These are phyloP conservation scores for Aspergillus brasiliensis DNA, from an alignment of 2,329 filamentous ascomycete species.

Conservation along the genomic window DNA sequence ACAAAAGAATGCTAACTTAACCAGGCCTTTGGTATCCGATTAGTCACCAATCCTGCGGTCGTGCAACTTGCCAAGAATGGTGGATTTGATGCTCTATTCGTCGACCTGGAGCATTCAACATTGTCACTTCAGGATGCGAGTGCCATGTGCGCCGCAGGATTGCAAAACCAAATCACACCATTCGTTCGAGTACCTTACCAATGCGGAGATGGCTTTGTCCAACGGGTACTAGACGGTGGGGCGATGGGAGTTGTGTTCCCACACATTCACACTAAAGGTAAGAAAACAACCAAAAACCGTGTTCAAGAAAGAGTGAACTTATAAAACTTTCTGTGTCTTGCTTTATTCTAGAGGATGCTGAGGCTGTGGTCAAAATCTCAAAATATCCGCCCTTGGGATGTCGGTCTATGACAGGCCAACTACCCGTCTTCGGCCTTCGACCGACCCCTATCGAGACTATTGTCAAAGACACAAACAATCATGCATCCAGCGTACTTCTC, in stretches of 20 bases:
- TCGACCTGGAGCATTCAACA: neutral
- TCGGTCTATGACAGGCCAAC: neutral
- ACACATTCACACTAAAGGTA: no score
- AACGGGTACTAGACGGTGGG: slow-evolving; percentile 35
- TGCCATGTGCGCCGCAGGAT: neutral
- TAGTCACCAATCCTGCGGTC: no score
- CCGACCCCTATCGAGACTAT: no score
- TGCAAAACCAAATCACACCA: slow-evolving; percentile 20
- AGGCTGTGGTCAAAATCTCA: neutral
- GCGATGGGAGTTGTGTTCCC: slow-evolving; percentile 35
- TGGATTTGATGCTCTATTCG: slow-evolving; percentile 1
- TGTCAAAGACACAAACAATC: no score
- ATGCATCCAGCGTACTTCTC: no score
- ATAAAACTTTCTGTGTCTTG: no score
- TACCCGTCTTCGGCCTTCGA: neutral
- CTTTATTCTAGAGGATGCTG: neutral
- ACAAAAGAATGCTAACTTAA: no score
- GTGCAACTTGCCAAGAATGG: neutral
- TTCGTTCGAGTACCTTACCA: slow-evolving; percentile 36
- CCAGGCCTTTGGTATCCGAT: no score
- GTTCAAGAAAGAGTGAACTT: no score
- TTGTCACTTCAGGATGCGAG: neutral
- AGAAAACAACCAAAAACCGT: no score
- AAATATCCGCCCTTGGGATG: slow-evolving; percentile 8
- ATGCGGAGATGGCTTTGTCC: slow-evolving; percentile 35